Percentiles rank a stretch among this genome's conserved stretches.
phyloP scores from a whole-genome alignment of 257 asterid species.

The Ajuga chamaepitys region DNA sequence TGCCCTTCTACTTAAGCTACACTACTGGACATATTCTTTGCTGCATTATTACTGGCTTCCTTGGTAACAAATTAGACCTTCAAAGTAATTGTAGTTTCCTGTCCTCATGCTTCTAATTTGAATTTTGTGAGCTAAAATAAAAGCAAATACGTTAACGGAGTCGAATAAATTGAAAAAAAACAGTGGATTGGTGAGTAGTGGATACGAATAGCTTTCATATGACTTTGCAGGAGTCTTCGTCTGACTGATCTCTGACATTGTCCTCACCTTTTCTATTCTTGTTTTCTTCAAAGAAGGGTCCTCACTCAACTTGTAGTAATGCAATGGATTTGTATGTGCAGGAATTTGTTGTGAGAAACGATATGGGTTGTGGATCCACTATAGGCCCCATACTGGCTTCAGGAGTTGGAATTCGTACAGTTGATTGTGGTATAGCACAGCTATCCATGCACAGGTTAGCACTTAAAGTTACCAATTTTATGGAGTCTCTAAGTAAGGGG shows the following conservation, averaged over 20 bases:
- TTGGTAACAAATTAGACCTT: neutral
- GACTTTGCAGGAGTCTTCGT: neutral
- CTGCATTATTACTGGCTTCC: neutral
- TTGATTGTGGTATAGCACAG: constrained; percentile 98
- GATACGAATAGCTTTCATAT: constrained; percentile 1
- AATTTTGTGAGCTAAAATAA: neutral
- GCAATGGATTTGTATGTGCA: constrained; percentile 19
- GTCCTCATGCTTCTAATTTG: neutral
- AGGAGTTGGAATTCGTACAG: constrained; percentile 94
- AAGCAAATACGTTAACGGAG: neutral
- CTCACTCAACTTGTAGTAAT: neutral
- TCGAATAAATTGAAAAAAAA: neutral
- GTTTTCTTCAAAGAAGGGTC: too few relatives aligned
- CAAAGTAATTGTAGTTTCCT: neutral
- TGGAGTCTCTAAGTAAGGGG: neutral
- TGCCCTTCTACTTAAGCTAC: neutral
- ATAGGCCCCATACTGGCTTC: constrained; percentile 98
- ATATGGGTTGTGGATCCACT: constrained; percentile 99
- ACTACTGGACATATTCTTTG: neutral
- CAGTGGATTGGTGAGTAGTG: neutral
- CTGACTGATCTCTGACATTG: neutral
- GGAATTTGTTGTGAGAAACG: constrained; percentile 94
- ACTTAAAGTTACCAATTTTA: neutral
- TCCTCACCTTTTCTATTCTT: neutral
- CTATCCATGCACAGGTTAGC: constrained; percentile 95